phyloP scores from a whole-genome alignment of 2,329 filamentous ascomycete species.

The Drechslerella dactyloides region DNA sequence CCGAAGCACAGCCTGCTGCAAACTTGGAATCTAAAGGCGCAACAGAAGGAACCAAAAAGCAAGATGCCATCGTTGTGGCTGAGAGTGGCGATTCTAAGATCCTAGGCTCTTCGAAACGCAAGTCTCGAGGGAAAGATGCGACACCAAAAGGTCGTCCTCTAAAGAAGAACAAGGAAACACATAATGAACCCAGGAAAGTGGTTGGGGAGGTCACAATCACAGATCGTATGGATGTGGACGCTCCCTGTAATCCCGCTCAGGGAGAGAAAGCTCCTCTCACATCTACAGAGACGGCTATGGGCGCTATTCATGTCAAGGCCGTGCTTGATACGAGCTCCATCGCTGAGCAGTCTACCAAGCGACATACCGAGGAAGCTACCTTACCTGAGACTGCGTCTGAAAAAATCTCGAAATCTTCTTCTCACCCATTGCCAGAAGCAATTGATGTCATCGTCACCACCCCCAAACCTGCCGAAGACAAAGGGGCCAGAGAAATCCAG shows the following conservation, averaged over 20 bases:
- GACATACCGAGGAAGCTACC: neutral
- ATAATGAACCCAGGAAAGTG: neutral
- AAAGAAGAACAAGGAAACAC: slow-evolving; percentile 12
- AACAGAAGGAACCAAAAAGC: slow-evolving; percentile 22
- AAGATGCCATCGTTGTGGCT: slow-evolving; percentile 5
- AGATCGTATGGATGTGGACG: slow-evolving; percentile 10
- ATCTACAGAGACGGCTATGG: too few relatives aligned
- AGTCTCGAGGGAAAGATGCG: slow-evolving; percentile 18
- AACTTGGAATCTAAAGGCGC: slow-evolving; percentile 6
- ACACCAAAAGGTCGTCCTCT: slow-evolving; percentile 10
- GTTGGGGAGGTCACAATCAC: neutral
- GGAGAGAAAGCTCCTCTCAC: too few relatives aligned
- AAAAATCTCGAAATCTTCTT: neutral
- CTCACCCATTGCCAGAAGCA: neutral
- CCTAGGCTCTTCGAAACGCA: slow-evolving; percentile 23
- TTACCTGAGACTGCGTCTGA: neutral
- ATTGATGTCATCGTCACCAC: neutral
- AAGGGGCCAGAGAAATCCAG: neutral
- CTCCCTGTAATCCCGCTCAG: neutral
- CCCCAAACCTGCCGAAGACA: neutral
- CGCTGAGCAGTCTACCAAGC: too few relatives aligned
- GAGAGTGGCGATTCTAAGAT: neutral
- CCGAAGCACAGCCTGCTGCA: neutral
- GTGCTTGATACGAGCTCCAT: too few relatives aligned
- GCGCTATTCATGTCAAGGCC: too few relatives aligned